Conservation (phyloP, 73 alveolate species). For the Paramecium primaurelia region DNA sequence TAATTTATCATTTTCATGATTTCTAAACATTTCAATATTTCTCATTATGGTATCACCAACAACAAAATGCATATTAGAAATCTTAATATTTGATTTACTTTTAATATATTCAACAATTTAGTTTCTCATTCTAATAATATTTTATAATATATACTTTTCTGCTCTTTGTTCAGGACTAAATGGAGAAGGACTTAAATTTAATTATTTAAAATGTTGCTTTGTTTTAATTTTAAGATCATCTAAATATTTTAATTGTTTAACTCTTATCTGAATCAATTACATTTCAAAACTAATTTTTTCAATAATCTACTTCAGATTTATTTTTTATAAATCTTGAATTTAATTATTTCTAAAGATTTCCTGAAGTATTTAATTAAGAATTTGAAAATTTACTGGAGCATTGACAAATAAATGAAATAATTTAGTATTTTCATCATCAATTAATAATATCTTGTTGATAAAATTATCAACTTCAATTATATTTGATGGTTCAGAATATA, state of each 20-base stretch:
- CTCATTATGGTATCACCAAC: conserved; percentile 34
- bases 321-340: neutral
- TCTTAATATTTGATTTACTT: neutral
- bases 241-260: neutral
- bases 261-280: neutral
- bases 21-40: neutral
- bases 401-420: neutral
- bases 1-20: conserved; percentile 9
- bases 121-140: neutral
- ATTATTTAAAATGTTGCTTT: neutral
- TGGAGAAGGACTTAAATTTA: neutral
- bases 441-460: neutral
- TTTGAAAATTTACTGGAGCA: neutral
- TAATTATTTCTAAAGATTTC: neutral
- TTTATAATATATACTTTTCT: neutral
- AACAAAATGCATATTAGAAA: neutral
- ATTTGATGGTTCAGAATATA: neutral
- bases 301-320: neutral
- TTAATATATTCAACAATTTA: neutral
- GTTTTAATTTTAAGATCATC: neutral
- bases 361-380: neutral
- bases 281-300: neutral
- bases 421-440: neutral
- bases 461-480: neutral
- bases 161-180: neutral